phyloP scores from a whole-genome alignment of 495 filamentous ascomycete species.

The Xylaria cubensis region DNA sequence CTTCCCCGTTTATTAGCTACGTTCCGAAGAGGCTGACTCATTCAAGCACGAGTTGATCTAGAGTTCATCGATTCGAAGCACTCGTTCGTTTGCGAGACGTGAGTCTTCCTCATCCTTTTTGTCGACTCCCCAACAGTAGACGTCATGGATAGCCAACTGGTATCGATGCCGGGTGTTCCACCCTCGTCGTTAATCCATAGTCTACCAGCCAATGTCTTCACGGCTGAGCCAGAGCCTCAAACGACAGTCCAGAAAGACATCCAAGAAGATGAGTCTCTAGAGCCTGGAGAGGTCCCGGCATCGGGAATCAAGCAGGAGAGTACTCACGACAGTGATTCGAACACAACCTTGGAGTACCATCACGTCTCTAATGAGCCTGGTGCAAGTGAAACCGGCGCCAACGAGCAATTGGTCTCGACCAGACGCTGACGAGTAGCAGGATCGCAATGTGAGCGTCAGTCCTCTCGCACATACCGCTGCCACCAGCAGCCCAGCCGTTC shows the following conservation, averaged over 20 bases:
- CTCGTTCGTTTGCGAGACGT: not conserved
- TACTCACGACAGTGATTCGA: not conserved
- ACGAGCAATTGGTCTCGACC: not conserved
- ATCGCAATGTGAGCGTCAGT: not conserved
- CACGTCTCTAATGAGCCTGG: not conserved
- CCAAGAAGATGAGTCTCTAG: not conserved
- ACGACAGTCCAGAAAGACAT: not conserved
- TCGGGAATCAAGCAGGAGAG: not conserved
- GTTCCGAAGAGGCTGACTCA: not conserved
- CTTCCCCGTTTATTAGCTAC: not conserved
- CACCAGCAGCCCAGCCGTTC: not conserved
- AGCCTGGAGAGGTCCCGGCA: slow-evolving; percentile 10
- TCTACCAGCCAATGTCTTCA: not conserved
- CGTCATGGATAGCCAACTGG: slow-evolving; percentile 1
- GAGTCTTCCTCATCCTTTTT: not conserved
- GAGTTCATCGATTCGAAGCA: not conserved
- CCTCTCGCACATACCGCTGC: not conserved
- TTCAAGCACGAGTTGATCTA: not conserved
- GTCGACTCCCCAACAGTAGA: not conserved
- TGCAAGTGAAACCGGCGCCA: not conserved
- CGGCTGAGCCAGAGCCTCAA: not conserved
- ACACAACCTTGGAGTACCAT: not conserved
- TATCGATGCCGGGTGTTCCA: not conserved
- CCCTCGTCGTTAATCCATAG: not conserved
- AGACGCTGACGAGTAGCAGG: slow-evolving; percentile 3